These are phyloP conservation scores for Spathaspora passalidarum DNA, from an alignment of 805 yeast species.

Conservation along the genomic window DNA sequence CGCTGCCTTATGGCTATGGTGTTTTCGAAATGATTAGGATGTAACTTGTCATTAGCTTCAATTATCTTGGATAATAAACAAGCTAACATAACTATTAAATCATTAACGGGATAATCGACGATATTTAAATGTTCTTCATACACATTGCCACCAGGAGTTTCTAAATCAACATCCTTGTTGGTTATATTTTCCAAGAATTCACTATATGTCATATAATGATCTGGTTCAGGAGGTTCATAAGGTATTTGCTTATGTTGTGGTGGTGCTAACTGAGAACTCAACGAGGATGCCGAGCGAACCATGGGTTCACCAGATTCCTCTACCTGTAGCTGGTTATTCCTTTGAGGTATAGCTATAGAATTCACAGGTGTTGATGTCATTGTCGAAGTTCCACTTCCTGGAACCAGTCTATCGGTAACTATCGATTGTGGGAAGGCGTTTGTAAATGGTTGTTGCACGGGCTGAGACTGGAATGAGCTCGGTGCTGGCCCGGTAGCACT, in stretches of 20 bases:
- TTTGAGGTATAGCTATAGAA: conserved; percentile 8
- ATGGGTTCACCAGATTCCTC: background rate
- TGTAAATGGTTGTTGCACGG: background rate
- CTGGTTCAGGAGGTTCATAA: conserved; percentile 24
- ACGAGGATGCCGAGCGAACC: conserved; percentile 6
- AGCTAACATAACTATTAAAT: conserved; percentile 79
- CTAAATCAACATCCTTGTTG: conserved; percentile 12
- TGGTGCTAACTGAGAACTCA: conserved; percentile 4
- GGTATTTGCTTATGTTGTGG: conserved; percentile 4
- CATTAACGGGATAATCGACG: conserved; percentile 78
- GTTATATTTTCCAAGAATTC: conserved; percentile 34
- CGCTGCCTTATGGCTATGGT: conserved; percentile 41
- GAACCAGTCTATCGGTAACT: conserved; percentile 1
- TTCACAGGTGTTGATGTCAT: conserved; percentile 4
- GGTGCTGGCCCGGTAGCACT: background rate
- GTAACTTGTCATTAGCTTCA: conserved; percentile 83
- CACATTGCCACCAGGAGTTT: conserved; percentile 9
- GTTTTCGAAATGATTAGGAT: conserved; percentile 60
- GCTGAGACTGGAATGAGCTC: background rate
- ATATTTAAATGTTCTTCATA: conserved; percentile 64
- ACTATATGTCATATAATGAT: conserved; percentile 41
- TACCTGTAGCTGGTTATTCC: background rate
- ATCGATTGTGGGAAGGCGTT: background rate
- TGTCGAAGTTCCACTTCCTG: conserved; percentile 6
- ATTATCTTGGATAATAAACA: conserved; percentile 82